Evolutionary conservation across 1,284 basidiomycete species (phyloP).

Genomic region (Mrakiaceae sp.): DNA sequence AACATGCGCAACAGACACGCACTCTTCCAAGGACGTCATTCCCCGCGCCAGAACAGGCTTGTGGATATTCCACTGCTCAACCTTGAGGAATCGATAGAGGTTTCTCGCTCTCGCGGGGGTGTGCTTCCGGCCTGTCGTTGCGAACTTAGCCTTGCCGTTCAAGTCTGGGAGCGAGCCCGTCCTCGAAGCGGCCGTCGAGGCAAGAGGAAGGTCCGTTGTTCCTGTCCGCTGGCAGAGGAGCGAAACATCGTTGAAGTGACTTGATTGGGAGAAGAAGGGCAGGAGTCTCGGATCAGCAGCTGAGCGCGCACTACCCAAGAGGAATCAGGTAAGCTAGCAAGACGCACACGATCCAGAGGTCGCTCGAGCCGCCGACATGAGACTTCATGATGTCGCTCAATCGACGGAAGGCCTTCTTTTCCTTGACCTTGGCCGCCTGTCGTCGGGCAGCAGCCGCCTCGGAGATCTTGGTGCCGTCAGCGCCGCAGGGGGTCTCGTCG

Average conservation of each 20-base stretch:
- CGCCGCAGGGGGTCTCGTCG: conserved; percentile 51
- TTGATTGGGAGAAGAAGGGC: conserved; percentile 5
- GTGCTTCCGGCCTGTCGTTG: conserved; percentile 58
- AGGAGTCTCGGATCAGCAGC: not conserved
- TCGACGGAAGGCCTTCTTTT: conserved; percentile 70
- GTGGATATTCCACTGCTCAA: conserved; percentile 58
- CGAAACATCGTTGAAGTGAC: conserved; percentile 85
- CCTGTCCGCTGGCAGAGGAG: conserved; percentile 82
- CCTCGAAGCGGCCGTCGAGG: conserved; percentile 43
- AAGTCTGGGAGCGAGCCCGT: conserved; percentile 30
- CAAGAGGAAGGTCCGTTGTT: conserved; percentile 73
- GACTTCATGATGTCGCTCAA: conserved; percentile 51
- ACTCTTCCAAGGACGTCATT: conserved; percentile 12
- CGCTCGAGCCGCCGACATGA: conserved; percentile 56
- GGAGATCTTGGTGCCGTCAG: conserved; percentile 36
- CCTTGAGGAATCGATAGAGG: conserved; percentile 64
- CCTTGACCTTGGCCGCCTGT: conserved; percentile 40
- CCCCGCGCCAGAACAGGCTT: not conserved
- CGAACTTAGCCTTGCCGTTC: conserved; percentile 60
- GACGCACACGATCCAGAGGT: conserved; percentile 70
- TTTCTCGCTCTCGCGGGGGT: conserved; percentile 70
- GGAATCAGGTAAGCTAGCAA: not conserved
- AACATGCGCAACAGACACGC: not conserved
- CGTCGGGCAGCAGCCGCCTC: conserved; percentile 41
- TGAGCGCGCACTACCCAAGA: not conserved